Evolutionary conservation across 1,284 basidiomycete genomes (phyloP).

Genomic region (Trichosporon sp.): DNA sequence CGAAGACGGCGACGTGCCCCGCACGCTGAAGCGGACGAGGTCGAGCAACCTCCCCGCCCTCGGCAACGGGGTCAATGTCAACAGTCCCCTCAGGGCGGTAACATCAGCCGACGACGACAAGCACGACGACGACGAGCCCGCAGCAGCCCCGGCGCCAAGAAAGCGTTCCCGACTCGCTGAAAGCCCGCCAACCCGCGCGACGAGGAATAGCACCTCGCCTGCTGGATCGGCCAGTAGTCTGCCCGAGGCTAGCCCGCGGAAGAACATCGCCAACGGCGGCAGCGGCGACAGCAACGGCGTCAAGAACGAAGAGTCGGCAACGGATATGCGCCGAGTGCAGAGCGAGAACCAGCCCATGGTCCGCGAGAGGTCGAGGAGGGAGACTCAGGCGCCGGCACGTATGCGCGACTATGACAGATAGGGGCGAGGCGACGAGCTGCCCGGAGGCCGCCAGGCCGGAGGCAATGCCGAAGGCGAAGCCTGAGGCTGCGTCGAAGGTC

Average conservation of each 20-base stretch:
- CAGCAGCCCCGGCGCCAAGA: background rate
- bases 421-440: background rate
- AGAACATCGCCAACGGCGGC: too few species aligned
- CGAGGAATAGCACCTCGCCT: slow-evolving; percentile 12
- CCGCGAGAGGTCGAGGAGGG: slow-evolving; percentile 28
- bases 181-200: background rate
- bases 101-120: slow-evolving; percentile 18
- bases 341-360: slow-evolving; percentile 8
- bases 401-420: slow-evolving; percentile 33
- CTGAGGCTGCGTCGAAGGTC: too few species aligned
- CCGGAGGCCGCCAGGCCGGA: too few species aligned
- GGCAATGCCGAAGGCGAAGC: too few species aligned
- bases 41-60: slow-evolving; percentile 21
- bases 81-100: slow-evolving; percentile 28
- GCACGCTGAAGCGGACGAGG: slow-evolving; percentile 29
- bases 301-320: slow-evolving; percentile 1
- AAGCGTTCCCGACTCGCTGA: slow-evolving; percentile 16
- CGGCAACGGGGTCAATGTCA: slow-evolving; percentile 15
- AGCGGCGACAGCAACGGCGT: too few species aligned
- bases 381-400: slow-evolving; percentile 29
- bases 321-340: slow-evolving; percentile 16
- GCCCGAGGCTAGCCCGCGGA: background rate
- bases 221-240: slow-evolving; percentile 5
- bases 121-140: background rate
- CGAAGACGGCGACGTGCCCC: background rate